Percentiles rank a stretch among this genome's conserved stretches.
Conservation (phyloP, 2,329 filamentous ascomycete species). For the Xylariaceae sp. region DNA sequence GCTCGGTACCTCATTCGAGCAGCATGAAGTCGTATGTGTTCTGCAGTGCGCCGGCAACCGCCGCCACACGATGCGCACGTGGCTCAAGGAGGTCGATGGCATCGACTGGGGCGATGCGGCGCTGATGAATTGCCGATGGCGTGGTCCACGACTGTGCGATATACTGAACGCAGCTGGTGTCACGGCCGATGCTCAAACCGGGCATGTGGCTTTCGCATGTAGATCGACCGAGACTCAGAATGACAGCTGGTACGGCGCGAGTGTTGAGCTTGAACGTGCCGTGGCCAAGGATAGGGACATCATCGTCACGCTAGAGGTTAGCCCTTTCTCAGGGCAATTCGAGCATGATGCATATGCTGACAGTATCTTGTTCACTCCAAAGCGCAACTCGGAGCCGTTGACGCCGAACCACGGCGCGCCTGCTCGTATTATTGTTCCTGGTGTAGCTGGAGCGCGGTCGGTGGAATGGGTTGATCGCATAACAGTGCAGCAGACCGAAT, state of each 20-base stretch:
- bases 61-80: slow-evolving; percentile 56
- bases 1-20: slow-evolving; percentile 39
- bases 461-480: slow-evolving; percentile 55
- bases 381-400: slow-evolving; percentile 47
- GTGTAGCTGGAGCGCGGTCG: slow-evolving; percentile 47
- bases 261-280: slow-evolving; percentile 44
- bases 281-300: slow-evolving; percentile 39
- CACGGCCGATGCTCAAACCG: slow-evolving; percentile 9
- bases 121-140: slow-evolving; percentile 57
- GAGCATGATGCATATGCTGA: too few species aligned
- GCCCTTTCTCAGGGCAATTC: too few species aligned
- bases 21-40: slow-evolving; percentile 52
- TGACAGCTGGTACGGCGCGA: slow-evolving; percentile 54
- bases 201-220: slow-evolving; percentile 53
- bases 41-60: slow-evolving; percentile 59
- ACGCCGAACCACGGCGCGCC: slow-evolving; percentile 47
- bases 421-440: slow-evolving; percentile 46
- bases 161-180: slow-evolving; percentile 44
- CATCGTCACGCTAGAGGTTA: slow-evolving; percentile 43
- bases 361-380: too few species aligned
- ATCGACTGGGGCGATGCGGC: slow-evolving; percentile 59
- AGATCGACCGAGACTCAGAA: slow-evolving; percentile 48
- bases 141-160: slow-evolving; percentile 47
- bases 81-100: slow-evolving; percentile 53
- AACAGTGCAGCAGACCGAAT: slow-evolving; percentile 45